Base-by-base conservation (phyloP, 345 rosid genomes). In the Gossypium thurberi region DNA sequence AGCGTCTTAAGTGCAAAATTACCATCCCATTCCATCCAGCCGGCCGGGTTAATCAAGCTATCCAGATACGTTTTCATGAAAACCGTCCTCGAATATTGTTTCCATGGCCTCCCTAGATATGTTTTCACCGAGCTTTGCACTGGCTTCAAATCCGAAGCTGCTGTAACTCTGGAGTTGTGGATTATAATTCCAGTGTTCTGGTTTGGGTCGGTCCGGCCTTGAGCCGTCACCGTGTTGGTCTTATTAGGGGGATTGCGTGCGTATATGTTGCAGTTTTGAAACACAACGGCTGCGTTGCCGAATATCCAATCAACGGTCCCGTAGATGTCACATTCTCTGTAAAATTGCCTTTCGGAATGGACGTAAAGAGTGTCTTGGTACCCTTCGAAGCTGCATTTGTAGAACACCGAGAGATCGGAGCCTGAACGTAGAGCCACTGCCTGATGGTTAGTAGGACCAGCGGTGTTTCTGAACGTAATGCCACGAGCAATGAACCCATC, bases 221-320 rank as follows among this genome's bases (percentile, higher is more conserved):
- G 93, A 0, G 90, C 84, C 0, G 87, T 81, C 53, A 85, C 26
- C 0, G 82, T 75, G 79, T 77, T 89, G 77, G 76, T 74, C 55
- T 79, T 81, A 79, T 81, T 72, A 1, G 80, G 83, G 1, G 90
- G 88, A 6, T 73, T 75, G 37, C 86, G 57, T 0, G 88, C 80
- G 18, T 70, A 87, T 21, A 85, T 85, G 74, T 81, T 85, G 71
- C 93, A 85, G 77, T 73, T 80, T 12, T 89, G 84, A 0, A 89
- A 42, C 7, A 85, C 90, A 10, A 75, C 86, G 0, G 88, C 89
- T 0, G 90, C 86, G 10, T 89, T 87, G 1, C 90, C 88, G 6
- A 89, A 89, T 21, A 89, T 89, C 79, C 85, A 87, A 73, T 89
- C 93, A 1, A 89, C 87, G 0, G 83, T 85, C 8, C 93, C 93